Conservation (phyloP, 2,329 filamentous ascomycete genomes). For the Colletotrichum sp. region DNA sequence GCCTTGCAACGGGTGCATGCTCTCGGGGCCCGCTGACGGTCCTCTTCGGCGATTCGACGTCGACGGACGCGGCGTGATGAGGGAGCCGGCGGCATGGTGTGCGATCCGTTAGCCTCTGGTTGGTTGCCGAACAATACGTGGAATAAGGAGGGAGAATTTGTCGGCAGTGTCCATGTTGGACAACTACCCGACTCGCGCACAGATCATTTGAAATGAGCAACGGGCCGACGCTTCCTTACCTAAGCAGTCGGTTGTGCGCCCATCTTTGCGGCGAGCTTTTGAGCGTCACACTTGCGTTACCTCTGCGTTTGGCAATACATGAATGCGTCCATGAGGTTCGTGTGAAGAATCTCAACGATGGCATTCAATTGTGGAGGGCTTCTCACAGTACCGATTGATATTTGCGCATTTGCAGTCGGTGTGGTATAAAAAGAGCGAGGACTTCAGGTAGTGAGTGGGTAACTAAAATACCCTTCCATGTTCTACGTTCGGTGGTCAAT, state of each 20-base stretch:
- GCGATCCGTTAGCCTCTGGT: background rate
- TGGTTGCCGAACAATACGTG: background rate
- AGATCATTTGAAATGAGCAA: background rate
- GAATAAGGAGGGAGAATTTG: background rate
- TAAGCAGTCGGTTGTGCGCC: background rate
- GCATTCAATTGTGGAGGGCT: background rate
- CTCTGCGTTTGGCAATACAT: background rate
- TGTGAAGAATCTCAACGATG: background rate
- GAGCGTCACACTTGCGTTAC: background rate
- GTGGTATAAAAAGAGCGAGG: background rate
- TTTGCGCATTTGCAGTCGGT: background rate
- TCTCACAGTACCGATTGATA: background rate
- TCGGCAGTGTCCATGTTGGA: background rate
- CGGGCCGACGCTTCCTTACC: background rate
- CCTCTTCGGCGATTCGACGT: conserved; percentile 33
- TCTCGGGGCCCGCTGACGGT: conserved; percentile 35
- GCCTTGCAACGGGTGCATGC: conserved; percentile 39
- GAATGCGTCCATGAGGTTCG: background rate
- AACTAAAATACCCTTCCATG: too few species aligned
- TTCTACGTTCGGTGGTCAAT: too few species aligned
- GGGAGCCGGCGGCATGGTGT: background rate
- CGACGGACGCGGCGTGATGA: conserved; percentile 7
- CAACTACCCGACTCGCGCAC: background rate
- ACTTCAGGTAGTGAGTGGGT: too few species aligned
- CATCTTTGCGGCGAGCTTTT: background rate